Base-by-base conservation (phyloP, 345 rosid species). In the Syzygium oleosum region DNA sequence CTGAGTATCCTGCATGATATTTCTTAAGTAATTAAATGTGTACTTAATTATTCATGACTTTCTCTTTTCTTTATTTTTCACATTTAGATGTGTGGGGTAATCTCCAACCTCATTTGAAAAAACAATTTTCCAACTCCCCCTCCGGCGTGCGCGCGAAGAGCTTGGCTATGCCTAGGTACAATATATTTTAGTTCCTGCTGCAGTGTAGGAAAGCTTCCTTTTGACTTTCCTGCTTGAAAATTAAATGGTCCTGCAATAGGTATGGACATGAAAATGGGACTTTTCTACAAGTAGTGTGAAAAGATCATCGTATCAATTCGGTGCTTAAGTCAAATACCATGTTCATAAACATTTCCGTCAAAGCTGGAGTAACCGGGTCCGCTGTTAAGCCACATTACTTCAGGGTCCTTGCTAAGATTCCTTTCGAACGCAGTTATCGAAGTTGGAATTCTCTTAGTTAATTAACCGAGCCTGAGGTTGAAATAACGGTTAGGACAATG, bases 341-440 rank as follows among this genome's bases (percentile, higher is more conserved):
- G 93, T 87, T 93, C 92, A 38, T 93, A 92, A 54, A 93, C 90
- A 52, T 91, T 92, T 1, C 92, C 93, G 88, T 91, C 92, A n/a
- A 93, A 80, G 91, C 93, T 92, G 73, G 94, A 93, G 89, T 93
- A 93, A 4, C 93, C 94, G 9, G 94, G 94, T 29, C 93, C 94
- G 22, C 93, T 93, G 59, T 92, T 93, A 7, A 92, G 91, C 93
- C 94, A 93, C 29, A 93, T 55, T 9, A 92, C 91, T 16, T 91
- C 88, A 10, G 93, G 93, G 86, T 92, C 93, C 27, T 21, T 87
- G 17, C 59, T 43, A 2, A 91, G 90, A 52, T 59, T 87, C 68
- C 92, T 89, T 84, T 92, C 93, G 1, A 93, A 93, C 46, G 52
- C 90, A 8, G 43, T 41, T 41, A 41, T 41, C 43, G 43, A 41